These are phyloP conservation scores for Tylopilus sp. DNA, from an alignment of 768 basidiomycete species.

Conservation along the genomic window DNA sequence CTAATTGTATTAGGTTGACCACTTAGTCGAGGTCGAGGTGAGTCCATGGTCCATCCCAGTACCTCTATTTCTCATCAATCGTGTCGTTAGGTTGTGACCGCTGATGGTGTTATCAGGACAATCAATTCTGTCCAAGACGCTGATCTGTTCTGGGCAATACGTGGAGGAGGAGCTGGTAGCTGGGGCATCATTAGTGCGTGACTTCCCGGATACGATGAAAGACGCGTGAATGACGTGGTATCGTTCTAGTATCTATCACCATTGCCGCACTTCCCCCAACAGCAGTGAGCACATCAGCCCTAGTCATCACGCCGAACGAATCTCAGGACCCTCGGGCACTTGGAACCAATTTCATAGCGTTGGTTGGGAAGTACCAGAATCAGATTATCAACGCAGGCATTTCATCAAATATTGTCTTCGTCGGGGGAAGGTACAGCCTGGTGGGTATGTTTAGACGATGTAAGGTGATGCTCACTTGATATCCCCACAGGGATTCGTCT, in stretches of 20 bases:
- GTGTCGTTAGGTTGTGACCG: neutral
- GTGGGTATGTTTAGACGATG: neutral
- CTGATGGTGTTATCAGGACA: neutral
- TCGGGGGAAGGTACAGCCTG: neutral
- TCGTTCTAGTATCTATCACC: neutral
- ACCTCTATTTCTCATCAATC: too few species aligned
- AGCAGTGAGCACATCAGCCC: neutral
- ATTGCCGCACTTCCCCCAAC: neutral
- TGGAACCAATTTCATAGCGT: neutral
- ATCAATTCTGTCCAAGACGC: neutral
- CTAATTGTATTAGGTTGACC: neutral
- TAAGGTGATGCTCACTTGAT: neutral
- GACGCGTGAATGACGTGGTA: neutral
- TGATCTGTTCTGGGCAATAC: neutral
- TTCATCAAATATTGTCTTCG: neutral
- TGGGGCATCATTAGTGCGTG: conserved; percentile 1
- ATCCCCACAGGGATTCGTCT: neutral
- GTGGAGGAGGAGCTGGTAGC: neutral
- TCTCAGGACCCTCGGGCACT: neutral
- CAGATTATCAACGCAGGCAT: neutral
- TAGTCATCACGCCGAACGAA: neutral
- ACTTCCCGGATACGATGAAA: neutral
- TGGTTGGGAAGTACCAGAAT: neutral
- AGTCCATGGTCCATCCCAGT: neutral
- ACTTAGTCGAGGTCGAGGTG: neutral